A percentile compares a stretch with the other conserved stretches of the same genome.
These are phyloP conservation scores for Coniferiporia weirii DNA, from an alignment of 1,284 basidiomycete species.

Conservation along the genomic window DNA sequence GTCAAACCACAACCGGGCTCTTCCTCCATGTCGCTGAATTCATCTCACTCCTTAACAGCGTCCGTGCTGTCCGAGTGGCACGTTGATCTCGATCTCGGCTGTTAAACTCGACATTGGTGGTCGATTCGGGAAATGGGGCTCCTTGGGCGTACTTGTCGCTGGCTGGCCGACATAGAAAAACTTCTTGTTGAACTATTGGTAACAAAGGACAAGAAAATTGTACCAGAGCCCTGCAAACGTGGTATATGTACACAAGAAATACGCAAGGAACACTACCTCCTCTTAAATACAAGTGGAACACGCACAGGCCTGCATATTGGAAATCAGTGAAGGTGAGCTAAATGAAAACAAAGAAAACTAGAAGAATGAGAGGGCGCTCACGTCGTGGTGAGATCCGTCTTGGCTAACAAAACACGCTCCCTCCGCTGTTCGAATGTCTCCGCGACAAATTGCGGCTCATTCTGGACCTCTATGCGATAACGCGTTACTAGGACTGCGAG, in stretches of 20 bases:
- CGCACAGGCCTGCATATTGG: constrained; percentile 9
- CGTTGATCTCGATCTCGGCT: no score
- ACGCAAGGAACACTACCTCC: neutral
- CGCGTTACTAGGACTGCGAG: constrained; percentile 14
- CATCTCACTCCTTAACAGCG: no score
- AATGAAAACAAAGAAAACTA: neutral
- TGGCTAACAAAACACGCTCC: constrained; percentile 24
- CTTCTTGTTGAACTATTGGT: no score
- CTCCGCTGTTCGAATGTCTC: constrained; percentile 30
- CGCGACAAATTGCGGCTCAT: constrained; percentile 27
- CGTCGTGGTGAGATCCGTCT: constrained; percentile 24
- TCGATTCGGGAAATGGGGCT: no score
- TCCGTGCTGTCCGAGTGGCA: no score
- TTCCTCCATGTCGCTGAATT: no score
- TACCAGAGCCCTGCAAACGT: no score
- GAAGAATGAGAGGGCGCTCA: constrained; percentile 20
- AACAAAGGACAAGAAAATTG: no score
- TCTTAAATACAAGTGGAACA: constrained; percentile 16
- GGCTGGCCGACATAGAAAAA: no score
- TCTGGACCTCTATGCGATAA: constrained; percentile 22
- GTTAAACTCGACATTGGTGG: no score
- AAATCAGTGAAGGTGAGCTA: neutral
- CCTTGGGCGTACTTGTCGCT: no score
- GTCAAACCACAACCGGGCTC: no score
- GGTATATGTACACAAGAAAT: neutral